Percentiles rank a stretch among this genome's conserved stretches.
Evolutionary conservation across 2,329 filamentous ascomycete genomes (phyloP).

Genomic region (Microascus cirrosus): DNA sequence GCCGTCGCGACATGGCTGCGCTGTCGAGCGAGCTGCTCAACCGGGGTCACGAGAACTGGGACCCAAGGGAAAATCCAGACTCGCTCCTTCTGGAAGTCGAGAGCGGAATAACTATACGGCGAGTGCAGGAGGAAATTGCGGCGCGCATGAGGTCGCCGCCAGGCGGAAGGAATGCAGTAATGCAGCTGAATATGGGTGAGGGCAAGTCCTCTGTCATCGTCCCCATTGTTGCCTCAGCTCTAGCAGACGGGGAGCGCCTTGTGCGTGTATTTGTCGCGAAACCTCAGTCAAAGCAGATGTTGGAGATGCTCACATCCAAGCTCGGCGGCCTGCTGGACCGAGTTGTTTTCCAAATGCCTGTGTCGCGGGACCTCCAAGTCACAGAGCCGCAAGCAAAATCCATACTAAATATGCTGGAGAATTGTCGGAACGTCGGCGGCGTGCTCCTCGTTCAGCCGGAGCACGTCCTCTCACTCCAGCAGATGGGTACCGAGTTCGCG

Average conservation of each 20-base stretch:
- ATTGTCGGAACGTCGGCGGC: slow-evolving; percentile 38
- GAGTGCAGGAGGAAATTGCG: slow-evolving; percentile 47
- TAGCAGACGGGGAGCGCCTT: slow-evolving; percentile 39
- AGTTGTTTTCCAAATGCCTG: slow-evolving; percentile 44
- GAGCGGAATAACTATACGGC: slow-evolving; percentile 47
- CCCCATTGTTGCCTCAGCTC: slow-evolving; percentile 44
- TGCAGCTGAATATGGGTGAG: slow-evolving; percentile 64
- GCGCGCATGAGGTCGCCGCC: slow-evolving; percentile 36
- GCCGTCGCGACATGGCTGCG: slow-evolving; percentile 13
- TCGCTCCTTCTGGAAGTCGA: slow-evolving; percentile 55
- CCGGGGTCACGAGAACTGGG: slow-evolving; percentile 44
- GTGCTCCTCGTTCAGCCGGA: slow-evolving; percentile 53
- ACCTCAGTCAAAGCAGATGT: slow-evolving; percentile 49
- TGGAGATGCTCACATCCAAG: slow-evolving; percentile 39
- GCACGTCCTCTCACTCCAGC: slow-evolving; percentile 50
- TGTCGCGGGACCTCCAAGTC: slow-evolving; percentile 37
- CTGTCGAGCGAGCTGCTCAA: slow-evolving; percentile 33
- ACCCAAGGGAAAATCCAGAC: slow-evolving; percentile 39
- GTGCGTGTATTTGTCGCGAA: slow-evolving; percentile 51
- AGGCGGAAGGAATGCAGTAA: slow-evolving; percentile 32
- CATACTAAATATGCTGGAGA: slow-evolving; percentile 25
- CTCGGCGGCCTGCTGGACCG: slow-evolving; percentile 45
- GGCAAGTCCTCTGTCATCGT: slow-evolving; percentile 61
- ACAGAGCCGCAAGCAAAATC: slow-evolving; percentile 12
- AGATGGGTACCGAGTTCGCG: slow-evolving; percentile 45